A percentile compares a stretch with the other conserved stretches of the same genome.
Conservation (phyloP, 2,329 filamentous ascomycete genomes). For the Epichloe bromicola region DNA sequence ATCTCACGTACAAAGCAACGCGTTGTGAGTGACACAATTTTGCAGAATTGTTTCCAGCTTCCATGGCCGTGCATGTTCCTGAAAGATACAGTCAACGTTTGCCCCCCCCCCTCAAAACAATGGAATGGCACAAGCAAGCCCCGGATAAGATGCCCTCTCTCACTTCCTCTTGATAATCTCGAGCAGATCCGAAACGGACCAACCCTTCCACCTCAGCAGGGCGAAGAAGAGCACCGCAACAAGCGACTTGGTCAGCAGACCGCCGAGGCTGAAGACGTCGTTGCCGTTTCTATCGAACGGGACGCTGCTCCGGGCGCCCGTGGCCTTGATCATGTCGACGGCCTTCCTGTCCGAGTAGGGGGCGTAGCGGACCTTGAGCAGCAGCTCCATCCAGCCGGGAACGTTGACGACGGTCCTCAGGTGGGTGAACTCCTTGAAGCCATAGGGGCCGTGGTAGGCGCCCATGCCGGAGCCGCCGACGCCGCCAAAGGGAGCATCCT, state of each 20-base stretch:
- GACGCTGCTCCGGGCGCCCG: slow-evolving; percentile 3
- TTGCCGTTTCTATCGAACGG: slow-evolving; percentile 7
- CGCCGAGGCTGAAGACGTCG: not conserved
- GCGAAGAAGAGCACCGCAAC: slow-evolving; percentile 2
- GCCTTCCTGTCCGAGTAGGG: slow-evolving; percentile 11
- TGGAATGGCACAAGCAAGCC: not conserved
- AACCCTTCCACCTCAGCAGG: slow-evolving; percentile 5
- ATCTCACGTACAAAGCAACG: too few species aligned
- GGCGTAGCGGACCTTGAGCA: slow-evolving; percentile 11
- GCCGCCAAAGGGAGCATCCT: slow-evolving; percentile 31
- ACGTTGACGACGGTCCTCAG: slow-evolving; percentile 10
- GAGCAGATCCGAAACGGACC: slow-evolving; percentile 2
- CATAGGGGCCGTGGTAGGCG: slow-evolving; percentile 28
- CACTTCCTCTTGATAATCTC: not conserved
- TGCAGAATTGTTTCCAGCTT: too few species aligned
- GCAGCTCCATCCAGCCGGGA: slow-evolving; percentile 8
- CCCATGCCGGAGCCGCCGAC: slow-evolving; percentile 31
- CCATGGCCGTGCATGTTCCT: too few species aligned
- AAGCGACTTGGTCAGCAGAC: slow-evolving; percentile 4
- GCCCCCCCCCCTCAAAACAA: not conserved
- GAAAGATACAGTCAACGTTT: too few species aligned
- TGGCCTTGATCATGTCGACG: slow-evolving; percentile 3
- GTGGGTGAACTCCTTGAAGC: slow-evolving; percentile 24
- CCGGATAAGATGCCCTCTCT: not conserved
- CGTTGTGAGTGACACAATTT: too few species aligned